A percentile compares a stretch with the other conserved stretches of the same genome.
Evolutionary conservation across 768 basidiomycete genomes (phyloP).

Genomic region (Pleurotus pulmonarius): DNA sequence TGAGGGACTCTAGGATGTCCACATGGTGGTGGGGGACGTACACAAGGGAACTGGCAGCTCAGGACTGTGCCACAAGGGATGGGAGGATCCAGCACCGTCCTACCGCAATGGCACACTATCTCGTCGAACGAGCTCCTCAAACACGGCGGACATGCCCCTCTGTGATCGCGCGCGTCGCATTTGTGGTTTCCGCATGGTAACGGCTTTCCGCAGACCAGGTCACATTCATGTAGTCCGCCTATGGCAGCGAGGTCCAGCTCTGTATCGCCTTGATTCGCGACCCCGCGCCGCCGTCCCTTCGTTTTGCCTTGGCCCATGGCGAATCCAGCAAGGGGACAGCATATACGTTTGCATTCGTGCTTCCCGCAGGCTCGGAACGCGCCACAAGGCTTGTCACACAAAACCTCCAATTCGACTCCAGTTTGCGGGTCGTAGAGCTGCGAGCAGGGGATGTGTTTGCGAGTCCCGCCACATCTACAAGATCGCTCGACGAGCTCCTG

Average conservation of each 20-base stretch:
- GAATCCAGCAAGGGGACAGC: slow-evolving; percentile 83
- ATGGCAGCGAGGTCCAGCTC: slow-evolving; percentile 42
- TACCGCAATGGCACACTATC: slow-evolving; percentile 79
- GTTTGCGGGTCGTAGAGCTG: slow-evolving; percentile 33
- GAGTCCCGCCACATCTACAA: slow-evolving; percentile 84
- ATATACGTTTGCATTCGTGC: slow-evolving; percentile 81
- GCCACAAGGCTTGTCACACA: slow-evolving; percentile 78
- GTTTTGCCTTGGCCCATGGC: slow-evolving; percentile 44
- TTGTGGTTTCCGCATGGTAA: slow-evolving; percentile 74
- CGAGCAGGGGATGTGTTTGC: slow-evolving; percentile 51
- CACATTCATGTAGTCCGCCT: slow-evolving; percentile 79
- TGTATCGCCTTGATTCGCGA: slow-evolving; percentile 25
- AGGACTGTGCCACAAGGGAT: slow-evolving; percentile 84
- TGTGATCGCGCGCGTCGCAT: slow-evolving; percentile 82
- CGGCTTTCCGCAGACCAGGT: slow-evolving; percentile 70
- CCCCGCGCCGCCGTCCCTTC: slow-evolving; percentile 57
- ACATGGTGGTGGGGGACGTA: slow-evolving; percentile 62
- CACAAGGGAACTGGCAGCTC: slow-evolving; percentile 77
- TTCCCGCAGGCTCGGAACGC: slow-evolving; percentile 80
- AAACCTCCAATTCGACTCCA: slow-evolving; percentile 44
- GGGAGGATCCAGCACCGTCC: slow-evolving; percentile 86
- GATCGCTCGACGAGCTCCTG: slow-evolving; percentile 61
- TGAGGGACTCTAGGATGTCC: slow-evolving; percentile 81
- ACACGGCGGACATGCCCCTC: slow-evolving; percentile 78
- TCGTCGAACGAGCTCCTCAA: slow-evolving; percentile 91